These are phyloP conservation scores for Dendrocalamus latiflorus DNA, from an alignment of 202 grass and related monocot species.

Conservation along the genomic window DNA sequence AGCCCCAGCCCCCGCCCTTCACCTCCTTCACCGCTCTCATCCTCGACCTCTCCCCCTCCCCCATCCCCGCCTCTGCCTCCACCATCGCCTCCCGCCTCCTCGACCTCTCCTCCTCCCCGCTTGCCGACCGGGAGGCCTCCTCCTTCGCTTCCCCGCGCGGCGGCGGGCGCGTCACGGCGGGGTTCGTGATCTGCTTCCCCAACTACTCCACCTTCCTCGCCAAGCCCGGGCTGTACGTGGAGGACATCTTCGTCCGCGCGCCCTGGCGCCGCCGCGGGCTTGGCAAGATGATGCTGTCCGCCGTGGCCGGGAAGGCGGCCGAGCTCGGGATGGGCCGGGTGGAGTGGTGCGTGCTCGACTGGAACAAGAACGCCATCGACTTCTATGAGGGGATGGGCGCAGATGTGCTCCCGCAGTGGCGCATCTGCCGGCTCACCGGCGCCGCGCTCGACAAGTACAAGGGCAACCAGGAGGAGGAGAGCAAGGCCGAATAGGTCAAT, in stretches of 20 bases:
- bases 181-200: conserved; percentile 67
- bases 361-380: conserved; percentile 82
- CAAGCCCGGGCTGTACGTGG: conserved; percentile 60
- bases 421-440: conserved; percentile 78
- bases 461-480: conserved; percentile 21
- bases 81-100: conserved; percentile 33
- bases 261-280: conserved; percentile 79
- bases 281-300: conserved; percentile 69
- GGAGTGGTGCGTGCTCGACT: conserved; percentile 87
- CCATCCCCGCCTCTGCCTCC: background rate
- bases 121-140: conserved; percentile 36
- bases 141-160: conserved; percentile 45
- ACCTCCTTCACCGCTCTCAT: conserved; percentile 59
- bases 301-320: conserved; percentile 62
- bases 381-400: no score
- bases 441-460: conserved; percentile 50
- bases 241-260: conserved; percentile 76
- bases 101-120: conserved; percentile 23
- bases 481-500: conserved; percentile 9
- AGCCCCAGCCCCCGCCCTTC: conserved; percentile 40
- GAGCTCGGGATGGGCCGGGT: conserved; percentile 76
- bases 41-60: conserved; percentile 44
- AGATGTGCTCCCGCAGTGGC: conserved; percentile 79
- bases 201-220: conserved; percentile 73
- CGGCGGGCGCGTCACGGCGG: conserved; percentile 31